Percentiles rank a stretch among this genome's conserved stretches.
Evolutionary conservation across 2,329 filamentous ascomycete genomes (phyloP).

Genomic region (Hymenoscyphus fructigenus): DNA sequence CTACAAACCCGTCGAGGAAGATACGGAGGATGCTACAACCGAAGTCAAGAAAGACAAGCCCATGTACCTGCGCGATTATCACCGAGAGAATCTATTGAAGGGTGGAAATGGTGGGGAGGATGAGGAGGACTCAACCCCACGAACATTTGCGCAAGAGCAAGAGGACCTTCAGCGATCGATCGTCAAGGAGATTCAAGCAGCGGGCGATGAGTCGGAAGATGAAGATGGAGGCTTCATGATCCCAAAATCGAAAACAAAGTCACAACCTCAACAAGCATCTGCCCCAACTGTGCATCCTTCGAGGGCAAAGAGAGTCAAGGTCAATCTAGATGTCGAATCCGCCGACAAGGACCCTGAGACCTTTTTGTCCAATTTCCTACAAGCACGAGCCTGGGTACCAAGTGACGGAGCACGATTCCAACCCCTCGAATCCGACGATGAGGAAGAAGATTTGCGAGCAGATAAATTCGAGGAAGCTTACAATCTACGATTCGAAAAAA

Average conservation of each 20-base stretch:
- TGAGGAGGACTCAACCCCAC: slow-evolving; percentile 53
- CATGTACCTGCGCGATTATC: slow-evolving; percentile 85
- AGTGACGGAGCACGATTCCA: slow-evolving; percentile 65
- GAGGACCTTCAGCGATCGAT: slow-evolving; percentile 76
- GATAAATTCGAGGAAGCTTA: slow-evolving; percentile 91
- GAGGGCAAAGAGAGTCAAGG: slow-evolving; percentile 49
- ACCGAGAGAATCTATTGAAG: slow-evolving; percentile 81
- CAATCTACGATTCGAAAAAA: slow-evolving; percentile 94
- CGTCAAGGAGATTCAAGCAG: slow-evolving; percentile 75
- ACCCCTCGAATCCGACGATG: slow-evolving; percentile 90
- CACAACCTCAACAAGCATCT: slow-evolving; percentile 28
- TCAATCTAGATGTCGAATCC: slow-evolving; percentile 65
- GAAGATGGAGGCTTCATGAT: slow-evolving; percentile 68
- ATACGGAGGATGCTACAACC: slow-evolving; percentile 36
- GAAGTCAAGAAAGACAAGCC: slow-evolving; percentile 73
- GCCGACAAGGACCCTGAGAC: slow-evolving; percentile 89
- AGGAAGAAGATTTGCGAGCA: slow-evolving; percentile 65
- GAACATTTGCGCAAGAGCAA: slow-evolving; percentile 87
- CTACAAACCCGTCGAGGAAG: slow-evolving; percentile 65
- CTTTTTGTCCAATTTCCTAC: slow-evolving; percentile 93
- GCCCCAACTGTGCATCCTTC: slow-evolving; percentile 57
- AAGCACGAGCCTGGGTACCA: slow-evolving; percentile 85
- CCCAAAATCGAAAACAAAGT: slow-evolving; percentile 55
- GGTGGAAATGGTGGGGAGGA: slow-evolving; percentile 59
- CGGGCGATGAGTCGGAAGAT: slow-evolving; percentile 51